These are phyloP conservation scores for Drechslerella coelobrocha DNA, from an alignment of 2,329 filamentous ascomycete genomes.

Conservation along the genomic window DNA sequence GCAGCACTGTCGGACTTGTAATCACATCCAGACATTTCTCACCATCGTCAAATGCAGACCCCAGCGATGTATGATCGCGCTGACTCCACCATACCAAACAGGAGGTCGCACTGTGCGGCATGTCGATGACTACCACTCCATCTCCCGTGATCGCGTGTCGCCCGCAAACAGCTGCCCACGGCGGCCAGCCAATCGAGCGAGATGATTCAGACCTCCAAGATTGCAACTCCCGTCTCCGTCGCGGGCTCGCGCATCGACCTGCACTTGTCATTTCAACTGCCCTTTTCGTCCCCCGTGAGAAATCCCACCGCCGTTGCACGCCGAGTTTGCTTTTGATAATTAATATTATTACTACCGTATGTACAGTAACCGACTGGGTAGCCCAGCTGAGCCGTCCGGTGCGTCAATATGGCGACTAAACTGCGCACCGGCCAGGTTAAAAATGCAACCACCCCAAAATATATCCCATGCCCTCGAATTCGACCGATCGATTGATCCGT, in stretches of 20 bases:
- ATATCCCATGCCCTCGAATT: too few relatives aligned
- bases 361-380: too few relatives aligned
- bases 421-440: slow-evolving; percentile 18
- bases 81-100: too few relatives aligned
- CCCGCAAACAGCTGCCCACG: too few relatives aligned
- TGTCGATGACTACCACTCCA: background rate
- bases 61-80: too few relatives aligned
- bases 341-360: too few relatives aligned
- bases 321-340: background rate
- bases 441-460: background rate
- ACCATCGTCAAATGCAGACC: too few relatives aligned
- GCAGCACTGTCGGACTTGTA: too few relatives aligned
- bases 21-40: too few relatives aligned
- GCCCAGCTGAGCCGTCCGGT: too few relatives aligned
- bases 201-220: background rate
- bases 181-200: background rate
- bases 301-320: background rate
- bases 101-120: background rate
- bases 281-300: slow-evolving; percentile 3
- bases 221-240: too few relatives aligned
- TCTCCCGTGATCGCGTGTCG: background rate
- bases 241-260: slow-evolving; percentile 2
- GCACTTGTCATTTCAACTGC: background rate
- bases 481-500: too few relatives aligned
- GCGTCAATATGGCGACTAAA: slow-evolving; percentile 47